phyloP scores from a whole-genome alignment of 2,329 filamentous ascomycete species.

The Pestalotiopsis sp. region DNA sequence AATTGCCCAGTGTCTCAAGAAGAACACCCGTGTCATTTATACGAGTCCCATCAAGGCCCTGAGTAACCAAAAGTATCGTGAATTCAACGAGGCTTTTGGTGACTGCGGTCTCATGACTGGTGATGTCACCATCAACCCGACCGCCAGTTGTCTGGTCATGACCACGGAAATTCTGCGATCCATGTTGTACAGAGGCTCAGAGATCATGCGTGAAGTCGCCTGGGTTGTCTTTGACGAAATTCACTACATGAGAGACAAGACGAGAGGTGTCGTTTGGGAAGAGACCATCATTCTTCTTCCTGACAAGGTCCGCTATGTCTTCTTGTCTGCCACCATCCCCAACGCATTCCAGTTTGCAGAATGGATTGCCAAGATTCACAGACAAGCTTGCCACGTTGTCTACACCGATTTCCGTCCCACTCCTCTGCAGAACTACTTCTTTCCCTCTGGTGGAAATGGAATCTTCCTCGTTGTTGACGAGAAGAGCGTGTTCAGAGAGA shows the following conservation, averaged over 20 bases:
- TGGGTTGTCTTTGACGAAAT: conserved; percentile 99
- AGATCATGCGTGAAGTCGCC: conserved; percentile 98
- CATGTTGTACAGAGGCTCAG: conserved; percentile 96
- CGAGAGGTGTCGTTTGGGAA: conserved; percentile 96
- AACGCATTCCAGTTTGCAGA: conserved; percentile 99
- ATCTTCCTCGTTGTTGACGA: conserved; percentile 96
- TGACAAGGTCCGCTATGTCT: conserved; percentile 98
- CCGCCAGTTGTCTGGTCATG: conserved; percentile 97
- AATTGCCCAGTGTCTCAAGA: conserved; percentile 94
- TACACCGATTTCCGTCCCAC: conserved; percentile 99
- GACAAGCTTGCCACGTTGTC: conserved; percentile 96
- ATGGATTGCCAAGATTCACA: conserved; percentile 98
- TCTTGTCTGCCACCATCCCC: conserved; percentile 95
- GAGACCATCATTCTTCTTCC: conserved; percentile 98
- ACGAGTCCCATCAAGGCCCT: conserved; percentile 98
- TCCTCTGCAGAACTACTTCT: conserved; percentile 96
- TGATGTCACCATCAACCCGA: conserved; percentile 98
- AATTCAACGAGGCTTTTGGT: conserved; percentile 93
- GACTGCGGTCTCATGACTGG: conserved; percentile 98
- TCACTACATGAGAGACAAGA: conserved; percentile 96
- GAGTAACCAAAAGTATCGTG: conserved; percentile 98
- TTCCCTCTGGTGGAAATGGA: conserved; percentile 87
- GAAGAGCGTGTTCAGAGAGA: conserved; percentile 92
- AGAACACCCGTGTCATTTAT: conserved; percentile 98
- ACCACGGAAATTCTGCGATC: conserved; percentile 98